Evolutionary conservation across 192 early-diverging fungal species (phyloP).

Genomic region (Jimgerdemannia lactiflua): DNA sequence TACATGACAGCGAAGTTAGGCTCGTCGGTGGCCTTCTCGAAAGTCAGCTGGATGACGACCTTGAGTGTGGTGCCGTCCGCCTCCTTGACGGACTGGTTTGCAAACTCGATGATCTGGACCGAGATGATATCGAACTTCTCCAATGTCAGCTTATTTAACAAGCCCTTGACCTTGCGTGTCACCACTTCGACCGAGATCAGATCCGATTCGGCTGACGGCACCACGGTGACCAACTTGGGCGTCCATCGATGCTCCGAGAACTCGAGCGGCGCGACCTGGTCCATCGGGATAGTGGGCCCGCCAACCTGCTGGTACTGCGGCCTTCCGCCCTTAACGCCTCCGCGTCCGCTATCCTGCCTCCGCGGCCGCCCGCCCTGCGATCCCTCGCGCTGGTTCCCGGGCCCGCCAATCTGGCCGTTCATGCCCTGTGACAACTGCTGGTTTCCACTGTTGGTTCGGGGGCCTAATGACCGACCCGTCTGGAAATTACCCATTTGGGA

Average conservation of each 20-base stretch:
- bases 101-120: conserved; percentile 73
- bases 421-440: conserved; percentile 5
- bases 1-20: conserved; percentile 83
- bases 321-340: conserved; percentile 44
- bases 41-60: conserved; percentile 79
- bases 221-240: conserved; percentile 35
- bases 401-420: conserved; percentile 17
- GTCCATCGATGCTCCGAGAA: conserved; percentile 83
- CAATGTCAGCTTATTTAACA: conserved; percentile 93
- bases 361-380: conserved; percentile 39
- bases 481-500: conserved; percentile 37
- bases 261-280: conserved; percentile 75
- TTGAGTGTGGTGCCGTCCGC: conserved; percentile 66
- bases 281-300: conserved; percentile 46
- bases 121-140: conserved; percentile 88
- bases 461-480: conserved; percentile 34
- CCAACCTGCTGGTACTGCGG: conserved; percentile 31
- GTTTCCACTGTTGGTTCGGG: conserved; percentile 35
- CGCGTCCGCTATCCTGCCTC: conserved; percentile 41
- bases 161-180: conserved; percentile 72
- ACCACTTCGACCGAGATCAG: conserved; percentile 43
- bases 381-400: conserved; percentile 17
- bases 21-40: conserved; percentile 93
- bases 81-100: conserved; percentile 59
- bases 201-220: conserved; percentile 23